Evolutionary conservation across 2,329 filamentous ascomycete species (phyloP).

Genomic region (Exophiala sideris): DNA sequence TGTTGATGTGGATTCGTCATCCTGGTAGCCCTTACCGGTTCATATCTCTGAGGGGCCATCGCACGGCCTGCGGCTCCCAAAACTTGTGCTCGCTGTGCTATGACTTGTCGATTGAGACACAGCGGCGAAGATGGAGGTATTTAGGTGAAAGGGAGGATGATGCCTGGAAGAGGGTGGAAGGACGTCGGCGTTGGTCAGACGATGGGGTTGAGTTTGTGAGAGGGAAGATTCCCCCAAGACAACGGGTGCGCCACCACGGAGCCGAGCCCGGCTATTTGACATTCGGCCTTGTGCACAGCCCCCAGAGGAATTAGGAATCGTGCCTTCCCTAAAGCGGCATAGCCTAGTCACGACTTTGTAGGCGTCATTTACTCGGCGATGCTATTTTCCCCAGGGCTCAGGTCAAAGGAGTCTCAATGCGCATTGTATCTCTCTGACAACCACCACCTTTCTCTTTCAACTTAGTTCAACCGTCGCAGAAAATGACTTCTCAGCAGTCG

Average conservation of each 20-base stretch:
- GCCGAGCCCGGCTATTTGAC: neutral
- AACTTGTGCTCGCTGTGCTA: neutral
- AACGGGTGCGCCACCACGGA: neutral
- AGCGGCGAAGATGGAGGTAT: neutral
- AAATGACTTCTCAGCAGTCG: constrained; percentile 31
- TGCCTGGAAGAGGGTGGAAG: constrained; percentile 8
- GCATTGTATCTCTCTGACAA: constrained; percentile 10
- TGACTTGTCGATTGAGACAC: neutral
- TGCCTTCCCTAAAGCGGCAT: neutral
- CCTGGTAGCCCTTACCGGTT: constrained; percentile 39
- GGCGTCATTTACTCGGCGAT: neutral
- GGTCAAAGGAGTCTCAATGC: constrained; percentile 3
- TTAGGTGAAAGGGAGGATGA: constrained; percentile 1
- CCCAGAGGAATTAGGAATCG: neutral
- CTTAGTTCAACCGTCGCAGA: neutral
- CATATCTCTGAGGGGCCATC: constrained; percentile 51
- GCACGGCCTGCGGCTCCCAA: constrained; percentile 15
- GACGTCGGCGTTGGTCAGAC: neutral
- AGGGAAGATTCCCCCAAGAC: neutral
- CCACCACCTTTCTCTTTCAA: neutral
- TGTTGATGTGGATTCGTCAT: constrained; percentile 1
- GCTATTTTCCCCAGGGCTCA: neutral
- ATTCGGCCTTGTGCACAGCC: no score
- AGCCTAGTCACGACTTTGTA: neutral
- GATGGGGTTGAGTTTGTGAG: neutral